Evolutionary conservation across 2,329 filamentous ascomycete genomes (phyloP).

Genomic region (Pseudocercospora macadamiae): DNA sequence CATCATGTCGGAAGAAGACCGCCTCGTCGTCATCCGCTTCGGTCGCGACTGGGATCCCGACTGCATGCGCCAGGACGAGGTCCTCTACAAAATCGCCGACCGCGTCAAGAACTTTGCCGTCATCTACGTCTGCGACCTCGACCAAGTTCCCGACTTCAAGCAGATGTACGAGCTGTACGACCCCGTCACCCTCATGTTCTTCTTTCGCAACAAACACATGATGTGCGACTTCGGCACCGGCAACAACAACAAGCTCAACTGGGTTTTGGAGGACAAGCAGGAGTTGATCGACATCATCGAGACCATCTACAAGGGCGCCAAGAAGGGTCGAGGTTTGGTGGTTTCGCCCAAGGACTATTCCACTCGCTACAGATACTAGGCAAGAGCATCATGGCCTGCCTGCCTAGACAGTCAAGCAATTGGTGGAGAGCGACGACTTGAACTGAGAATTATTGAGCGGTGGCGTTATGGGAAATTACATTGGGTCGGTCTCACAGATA

Average conservation of each 20-base stretch:
- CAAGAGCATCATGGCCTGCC: background rate
- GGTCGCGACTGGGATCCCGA: slow-evolving; percentile 83
- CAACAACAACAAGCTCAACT: slow-evolving; percentile 98
- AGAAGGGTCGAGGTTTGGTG: slow-evolving; percentile 95
- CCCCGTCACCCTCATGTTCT: slow-evolving; percentile 94
- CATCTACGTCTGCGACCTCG: slow-evolving; percentile 92
- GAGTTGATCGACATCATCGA: slow-evolving; percentile 98
- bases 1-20: slow-evolving; percentile 87
- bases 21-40: slow-evolving; percentile 91
- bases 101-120: slow-evolving; percentile 90
- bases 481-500: no score
- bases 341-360: slow-evolving; percentile 90
- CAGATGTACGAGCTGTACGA: slow-evolving; percentile 86
- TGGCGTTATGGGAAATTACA: no score
- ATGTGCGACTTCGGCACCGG: slow-evolving; percentile 98
- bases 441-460: background rate
- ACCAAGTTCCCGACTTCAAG: slow-evolving; percentile 90
- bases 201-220: slow-evolving; percentile 98
- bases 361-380: slow-evolving; percentile 68
- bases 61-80: slow-evolving; percentile 84
- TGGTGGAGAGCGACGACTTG: background rate
- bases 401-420: background rate
- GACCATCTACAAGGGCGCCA: slow-evolving; percentile 96
- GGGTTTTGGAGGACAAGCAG: slow-evolving; percentile 96
- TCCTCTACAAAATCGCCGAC: slow-evolving; percentile 92